Base-by-base conservation (phyloP, 176 grass and related monocot species). In the Hyparrhenia diplandra region DNA sequence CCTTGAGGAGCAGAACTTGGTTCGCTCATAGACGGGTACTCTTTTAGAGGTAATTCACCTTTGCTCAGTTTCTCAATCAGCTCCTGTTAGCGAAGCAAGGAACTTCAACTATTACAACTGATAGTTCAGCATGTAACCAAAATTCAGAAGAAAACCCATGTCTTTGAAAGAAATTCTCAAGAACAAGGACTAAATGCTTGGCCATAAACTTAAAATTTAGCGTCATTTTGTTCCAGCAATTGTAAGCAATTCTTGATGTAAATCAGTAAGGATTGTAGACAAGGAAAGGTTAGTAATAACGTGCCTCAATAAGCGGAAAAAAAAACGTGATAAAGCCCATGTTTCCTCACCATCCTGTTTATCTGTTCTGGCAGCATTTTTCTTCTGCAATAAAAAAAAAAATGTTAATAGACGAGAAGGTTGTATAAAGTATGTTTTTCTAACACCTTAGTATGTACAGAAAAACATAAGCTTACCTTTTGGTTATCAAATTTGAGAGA, bases 401-500 rank as follows among this genome's bases (percentile, higher is more conserved):
- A 37, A 59, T 84, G 82, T 94, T 80, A 72, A 75, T 82, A 63
- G 43, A 76, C 17, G 8, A n/a, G 28, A 79, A 87, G 28, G 47
- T 73, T 55, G 58, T 85, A 52, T n/a, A 79, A 85, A 35, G 54
- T 32, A 27, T 24, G 20, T 78, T 37, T 54, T 34, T 5, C 31
- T 32, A 32, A 32, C 31, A n/a, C n/a, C n/a, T n/a, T n/a, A n/a
- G n/a, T n/a, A n/a, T 32, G 31, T 32, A 32, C 5, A 9, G 0
- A 39, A 28, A 28, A 25, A 45, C 45, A 79, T 30, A 55, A 75
- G 1, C 59, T 80, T 57, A 95, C 96, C 90, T 98, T 98, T 79
- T 87, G 82, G 20, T 54, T 32, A 86, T 95, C 96, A 73, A 98
- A 98, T 89, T 93, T 98, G 45, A 95, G 90, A 80, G 96, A 95